Evolutionary conservation across 2,329 filamentous ascomycete species (phyloP).

Genomic region (Alternaria longipes): DNA sequence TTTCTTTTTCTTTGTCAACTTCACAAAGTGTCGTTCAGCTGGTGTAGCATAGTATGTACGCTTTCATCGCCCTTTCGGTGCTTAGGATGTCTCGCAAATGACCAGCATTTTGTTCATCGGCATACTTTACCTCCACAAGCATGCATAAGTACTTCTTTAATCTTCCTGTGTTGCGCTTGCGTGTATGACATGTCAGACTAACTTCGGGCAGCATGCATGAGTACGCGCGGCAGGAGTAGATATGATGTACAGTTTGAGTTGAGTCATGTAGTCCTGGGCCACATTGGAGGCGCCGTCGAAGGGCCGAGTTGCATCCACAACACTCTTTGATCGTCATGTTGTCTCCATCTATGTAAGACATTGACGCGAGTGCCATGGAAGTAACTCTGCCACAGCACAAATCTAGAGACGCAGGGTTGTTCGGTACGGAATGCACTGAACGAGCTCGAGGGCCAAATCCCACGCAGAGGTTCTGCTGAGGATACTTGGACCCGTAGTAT

Average conservation of each 20-base stretch:
- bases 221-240: background rate
- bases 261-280: background rate
- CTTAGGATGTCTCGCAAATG: background rate
- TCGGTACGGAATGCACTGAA: background rate
- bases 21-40: background rate
- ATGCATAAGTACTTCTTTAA: background rate
- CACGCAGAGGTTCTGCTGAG: background rate
- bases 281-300: background rate
- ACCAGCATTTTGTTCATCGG: background rate
- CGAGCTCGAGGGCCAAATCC: background rate
- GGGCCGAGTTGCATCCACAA: background rate
- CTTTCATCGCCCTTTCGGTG: background rate
- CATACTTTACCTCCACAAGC: background rate
- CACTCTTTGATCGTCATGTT: background rate
- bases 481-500: background rate
- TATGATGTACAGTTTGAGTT: background rate
- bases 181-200: background rate
- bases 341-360: background rate
- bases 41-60: background rate
- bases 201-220: background rate
- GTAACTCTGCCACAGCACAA: background rate
- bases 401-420: background rate
- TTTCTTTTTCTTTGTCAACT: background rate
- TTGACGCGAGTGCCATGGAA: background rate
- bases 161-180: background rate